Conservation (phyloP, 2,329 filamentous ascomycete genomes). For the Sclerotinia borealis region DNA sequence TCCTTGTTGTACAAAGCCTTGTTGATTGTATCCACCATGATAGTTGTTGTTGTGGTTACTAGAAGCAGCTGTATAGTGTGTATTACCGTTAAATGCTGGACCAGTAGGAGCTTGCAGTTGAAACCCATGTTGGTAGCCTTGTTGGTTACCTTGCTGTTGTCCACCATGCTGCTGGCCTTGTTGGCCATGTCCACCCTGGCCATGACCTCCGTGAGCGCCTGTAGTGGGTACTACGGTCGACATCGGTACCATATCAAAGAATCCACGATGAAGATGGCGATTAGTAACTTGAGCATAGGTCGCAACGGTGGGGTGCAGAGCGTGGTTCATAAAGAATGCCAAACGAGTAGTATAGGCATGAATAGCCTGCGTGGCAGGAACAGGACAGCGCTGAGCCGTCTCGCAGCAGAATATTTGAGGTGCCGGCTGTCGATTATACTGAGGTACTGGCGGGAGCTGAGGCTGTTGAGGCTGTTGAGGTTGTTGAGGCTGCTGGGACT, state of each 20-base stretch:
- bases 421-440: neutral
- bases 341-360: slow-evolving; percentile 7
- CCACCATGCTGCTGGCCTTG: neutral
- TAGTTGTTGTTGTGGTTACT: too few species aligned
- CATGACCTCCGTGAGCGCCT: too few species aligned
- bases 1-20: neutral
- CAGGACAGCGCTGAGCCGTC: neutral
- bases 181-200: neutral
- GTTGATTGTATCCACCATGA: neutral
- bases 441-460: neutral
- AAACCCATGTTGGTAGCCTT: neutral
- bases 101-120: neutral
- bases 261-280: neutral
- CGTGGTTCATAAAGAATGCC: neutral
- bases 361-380: neutral
- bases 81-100: neutral
- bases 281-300: neutral
- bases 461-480: neutral
- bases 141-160: neutral
- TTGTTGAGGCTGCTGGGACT: neutral
- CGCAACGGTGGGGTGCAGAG: neutral
- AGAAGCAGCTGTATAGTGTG: neutral
- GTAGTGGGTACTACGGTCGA: neutral
- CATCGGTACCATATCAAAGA: neutral
- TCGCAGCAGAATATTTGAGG: neutral